Base-by-base conservation (phyloP, 306 rosid genomes). In the Glycyrrhiza uralensis region DNA sequence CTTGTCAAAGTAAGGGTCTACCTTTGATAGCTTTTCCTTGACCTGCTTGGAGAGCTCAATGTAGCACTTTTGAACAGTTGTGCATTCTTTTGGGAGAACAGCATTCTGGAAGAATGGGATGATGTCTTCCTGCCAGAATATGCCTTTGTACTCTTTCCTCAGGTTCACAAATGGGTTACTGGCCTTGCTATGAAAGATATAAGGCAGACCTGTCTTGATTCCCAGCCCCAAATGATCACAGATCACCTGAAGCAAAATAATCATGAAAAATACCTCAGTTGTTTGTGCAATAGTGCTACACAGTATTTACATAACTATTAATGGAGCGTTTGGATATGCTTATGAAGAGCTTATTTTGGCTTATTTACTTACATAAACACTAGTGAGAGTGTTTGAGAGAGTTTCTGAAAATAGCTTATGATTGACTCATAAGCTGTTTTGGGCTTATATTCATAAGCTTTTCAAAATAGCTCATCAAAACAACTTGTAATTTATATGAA, bases 151-250 rank as follows among this genome's bases (percentile, higher is more conserved):
- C 67, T 81, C 81, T 65, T 81, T 81, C 79, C 81, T 76, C 36
- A 81, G 61, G 60, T 81, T 81, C 6, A 76, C 81, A 61, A 81
- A 81, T 57, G 81, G 85, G 71, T 81, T 81, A 39, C 79, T 81
- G 1, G 81, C 81, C 57, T 81, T 81, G 81, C 85, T 81, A 59
- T 81, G 85, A 2, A 4, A 89, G 76, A 92, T 87, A 17, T 92
- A 92, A 0, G 97, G 97, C 7, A 92, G 82, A 0, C 97, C 97
- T 12, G 96, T 92, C 71, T 92, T 92, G 77, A 92, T 82, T 73
- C 97, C 97, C 64, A 87, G 77, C 65, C 97, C 96, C 90, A 92
- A 66, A 85, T 92, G 97, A 36, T 92, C 97, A 68, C 85, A 79
- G 17, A 92, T 89, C 66, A 92, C 97, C 87, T 83, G 54, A 42